phyloP scores from a whole-genome alignment of 176 grass and related monocot genomes.

The Typha latifolia region DNA sequence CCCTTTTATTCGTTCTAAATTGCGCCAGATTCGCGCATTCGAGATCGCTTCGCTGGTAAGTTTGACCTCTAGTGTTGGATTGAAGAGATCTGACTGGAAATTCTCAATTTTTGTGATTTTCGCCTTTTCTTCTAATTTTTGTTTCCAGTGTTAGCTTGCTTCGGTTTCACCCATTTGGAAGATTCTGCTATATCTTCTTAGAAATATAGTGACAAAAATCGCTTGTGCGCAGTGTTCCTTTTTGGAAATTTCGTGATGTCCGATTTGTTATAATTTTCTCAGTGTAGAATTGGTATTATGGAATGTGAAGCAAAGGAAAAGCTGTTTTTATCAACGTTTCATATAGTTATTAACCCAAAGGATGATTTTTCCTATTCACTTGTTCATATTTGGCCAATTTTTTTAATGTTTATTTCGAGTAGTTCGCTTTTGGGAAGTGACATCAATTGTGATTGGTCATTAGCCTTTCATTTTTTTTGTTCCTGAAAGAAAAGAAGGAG shows the following conservation, averaged over 20 bases:
- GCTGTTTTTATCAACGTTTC: neutral
- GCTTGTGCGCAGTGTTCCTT: neutral
- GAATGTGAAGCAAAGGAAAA: neutral
- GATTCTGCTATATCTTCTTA: too few species aligned
- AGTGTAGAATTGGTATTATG: neutral
- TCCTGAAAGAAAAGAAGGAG: too few species aligned
- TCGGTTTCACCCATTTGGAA: too few species aligned
- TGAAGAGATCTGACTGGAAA: neutral
- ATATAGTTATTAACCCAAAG: neutral
- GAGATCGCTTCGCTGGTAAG: neutral
- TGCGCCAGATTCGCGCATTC: neutral
- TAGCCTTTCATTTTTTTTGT: too few species aligned
- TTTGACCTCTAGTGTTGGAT: neutral
- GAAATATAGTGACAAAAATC: too few species aligned
- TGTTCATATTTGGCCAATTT: neutral
- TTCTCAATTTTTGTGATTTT: too few species aligned
- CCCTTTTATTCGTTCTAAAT: neutral
- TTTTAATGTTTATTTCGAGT: too few species aligned
- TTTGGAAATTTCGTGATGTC: neutral
- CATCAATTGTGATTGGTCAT: too few species aligned
- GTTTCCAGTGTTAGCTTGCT: too few species aligned
- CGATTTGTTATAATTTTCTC: neutral
- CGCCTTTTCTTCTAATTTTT: too few species aligned
- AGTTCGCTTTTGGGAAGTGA: too few species aligned
- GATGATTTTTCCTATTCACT: neutral